Evolutionary conservation across 345 rosid species (phyloP).

Genomic region (Gossypium arboreum): DNA sequence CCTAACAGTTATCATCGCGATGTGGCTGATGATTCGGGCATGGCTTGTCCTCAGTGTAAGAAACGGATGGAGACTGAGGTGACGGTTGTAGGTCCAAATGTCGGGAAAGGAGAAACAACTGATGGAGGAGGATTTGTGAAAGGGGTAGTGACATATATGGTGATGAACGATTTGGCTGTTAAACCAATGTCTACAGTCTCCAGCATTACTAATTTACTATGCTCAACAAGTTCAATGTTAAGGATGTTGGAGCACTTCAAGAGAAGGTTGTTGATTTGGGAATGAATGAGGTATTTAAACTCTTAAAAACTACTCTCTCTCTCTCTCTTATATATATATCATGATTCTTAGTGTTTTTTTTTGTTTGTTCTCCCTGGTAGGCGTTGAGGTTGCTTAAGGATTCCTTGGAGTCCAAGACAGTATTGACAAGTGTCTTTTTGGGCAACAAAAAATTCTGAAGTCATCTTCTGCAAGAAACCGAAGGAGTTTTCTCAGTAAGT

Average conservation of each 20-base stretch:
- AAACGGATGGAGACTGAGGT: neutral
- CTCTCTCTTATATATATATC: no score
- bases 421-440: neutral
- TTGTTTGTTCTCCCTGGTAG: neutral
- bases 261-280: slow-evolving; percentile 6
- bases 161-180: slow-evolving; percentile 31
- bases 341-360: neutral
- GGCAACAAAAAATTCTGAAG: neutral
- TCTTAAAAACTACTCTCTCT: neutral
- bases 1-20: neutral
- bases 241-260: neutral
- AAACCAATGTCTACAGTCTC: slow-evolving; percentile 28
- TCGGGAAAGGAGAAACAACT: neutral
- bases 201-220: slow-evolving; percentile 11
- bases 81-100: neutral
- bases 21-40: neutral
- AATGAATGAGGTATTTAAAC: neutral
- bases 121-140: slow-evolving; percentile 24
- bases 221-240: slow-evolving; percentile 13
- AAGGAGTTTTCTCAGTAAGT: neutral
- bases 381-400: neutral
- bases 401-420: neutral
- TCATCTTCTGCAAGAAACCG: neutral
- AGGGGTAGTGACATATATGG: slow-evolving; percentile 25
- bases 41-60: neutral